Percentiles rank a stretch among this genome's conserved stretches.
phyloP scores from a whole-genome alignment of 192 early-diverging fungal genomes.

The Backusella morwellensis region DNA sequence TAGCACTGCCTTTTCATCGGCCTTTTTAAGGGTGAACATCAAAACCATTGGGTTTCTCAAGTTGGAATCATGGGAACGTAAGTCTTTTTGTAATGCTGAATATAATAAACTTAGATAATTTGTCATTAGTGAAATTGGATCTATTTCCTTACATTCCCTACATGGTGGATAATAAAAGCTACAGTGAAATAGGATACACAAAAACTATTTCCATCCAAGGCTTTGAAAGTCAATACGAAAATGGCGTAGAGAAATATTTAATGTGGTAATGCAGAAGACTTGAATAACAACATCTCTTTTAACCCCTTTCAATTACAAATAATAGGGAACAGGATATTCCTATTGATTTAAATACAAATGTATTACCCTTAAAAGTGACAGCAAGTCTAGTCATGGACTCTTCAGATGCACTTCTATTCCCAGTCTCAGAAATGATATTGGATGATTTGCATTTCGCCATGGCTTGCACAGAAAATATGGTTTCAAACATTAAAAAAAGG shows the following conservation, averaged over 20 bases:
- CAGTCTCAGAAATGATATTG: not conserved
- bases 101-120: no score
- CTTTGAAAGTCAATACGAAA: not conserved
- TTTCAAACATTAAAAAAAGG: not conserved
- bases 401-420: not conserved
- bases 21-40: not conserved
- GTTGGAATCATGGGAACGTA: not conserved
- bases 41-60: not conserved
- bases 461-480: not conserved
- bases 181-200: not conserved
- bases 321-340: not conserved
- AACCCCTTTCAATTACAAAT: not conserved
- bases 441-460: constrained; percentile 9
- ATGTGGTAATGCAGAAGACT: not conserved
- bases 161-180: not conserved
- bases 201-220: not conserved
- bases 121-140: not conserved
- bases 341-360: not conserved
- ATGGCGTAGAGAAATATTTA: constrained; percentile 7
- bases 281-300: not conserved
- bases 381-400: not conserved
- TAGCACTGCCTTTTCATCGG: not conserved
- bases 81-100: not conserved
- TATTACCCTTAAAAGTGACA: not conserved
- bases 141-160: not conserved